phyloP scores from a whole-genome alignment of 305 asterid species.

The Caryopteris hybrid region DNA sequence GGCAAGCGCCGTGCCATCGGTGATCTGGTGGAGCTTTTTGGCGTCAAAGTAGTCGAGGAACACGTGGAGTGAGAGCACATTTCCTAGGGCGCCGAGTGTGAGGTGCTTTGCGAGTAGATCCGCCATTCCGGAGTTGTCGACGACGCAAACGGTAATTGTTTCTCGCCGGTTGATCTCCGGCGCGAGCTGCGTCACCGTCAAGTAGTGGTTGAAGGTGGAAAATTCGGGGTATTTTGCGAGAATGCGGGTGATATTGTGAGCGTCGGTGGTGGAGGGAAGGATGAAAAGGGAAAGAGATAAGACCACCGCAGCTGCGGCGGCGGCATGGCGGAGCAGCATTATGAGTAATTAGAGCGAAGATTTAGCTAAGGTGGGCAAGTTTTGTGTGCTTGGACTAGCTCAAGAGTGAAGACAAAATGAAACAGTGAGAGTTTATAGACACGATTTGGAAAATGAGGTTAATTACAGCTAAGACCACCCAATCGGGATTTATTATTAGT shows the following conservation, averaged over 20 bases:
- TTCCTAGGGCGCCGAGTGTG: slow-evolving; percentile 36
- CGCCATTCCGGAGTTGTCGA: slow-evolving; percentile 68
- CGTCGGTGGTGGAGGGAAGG: slow-evolving; percentile 27
- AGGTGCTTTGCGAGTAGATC: slow-evolving; percentile 65
- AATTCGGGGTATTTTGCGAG: slow-evolving; percentile 45
- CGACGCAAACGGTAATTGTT: slow-evolving; percentile 79
- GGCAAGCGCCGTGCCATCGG: slow-evolving; percentile 65
- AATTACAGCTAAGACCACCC: neutral
- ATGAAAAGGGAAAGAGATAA: slow-evolving; percentile 17
- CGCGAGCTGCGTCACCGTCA: slow-evolving; percentile 69
- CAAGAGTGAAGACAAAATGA: neutral
- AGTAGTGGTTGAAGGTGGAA: slow-evolving; percentile 65
- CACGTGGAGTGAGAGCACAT: slow-evolving; percentile 78
- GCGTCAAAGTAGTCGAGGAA: slow-evolving; percentile 83
- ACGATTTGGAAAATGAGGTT: neutral
- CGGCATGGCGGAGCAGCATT: slow-evolving; percentile 51
- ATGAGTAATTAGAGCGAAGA: neutral
- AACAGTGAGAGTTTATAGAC: neutral
- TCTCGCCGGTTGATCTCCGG: slow-evolving; percentile 61
- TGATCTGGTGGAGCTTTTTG: slow-evolving; percentile 75
- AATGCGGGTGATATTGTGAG: slow-evolving; percentile 71
- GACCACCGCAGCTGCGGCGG: slow-evolving; percentile 32
- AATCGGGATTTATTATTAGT: neutral
- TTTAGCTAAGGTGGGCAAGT: neutral
- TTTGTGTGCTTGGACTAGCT: neutral